Percentiles rank a stretch among this genome's conserved stretches.
These are phyloP conservation scores for Candida parachauliodes DNA, from an alignment of 805 yeast species.

Conservation along the genomic window DNA sequence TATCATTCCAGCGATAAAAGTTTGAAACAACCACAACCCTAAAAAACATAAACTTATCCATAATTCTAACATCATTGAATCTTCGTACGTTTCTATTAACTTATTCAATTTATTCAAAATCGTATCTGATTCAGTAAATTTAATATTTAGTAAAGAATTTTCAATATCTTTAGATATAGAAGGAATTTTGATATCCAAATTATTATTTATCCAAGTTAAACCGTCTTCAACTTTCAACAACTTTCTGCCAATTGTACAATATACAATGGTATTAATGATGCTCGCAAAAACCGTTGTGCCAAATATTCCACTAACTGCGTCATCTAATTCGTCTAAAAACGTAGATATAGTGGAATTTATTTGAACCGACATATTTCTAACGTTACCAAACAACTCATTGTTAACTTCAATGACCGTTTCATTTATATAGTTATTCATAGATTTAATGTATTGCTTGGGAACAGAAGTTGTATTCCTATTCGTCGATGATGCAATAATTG, in stretches of 20 bases:
- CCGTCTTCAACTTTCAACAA: slow-evolving; percentile 64
- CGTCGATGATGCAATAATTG: neutral
- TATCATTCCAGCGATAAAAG: slow-evolving; percentile 30
- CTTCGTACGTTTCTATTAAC: slow-evolving; percentile 29
- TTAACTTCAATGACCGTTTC: slow-evolving; percentile 54
- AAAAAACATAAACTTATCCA: slow-evolving; percentile 43
- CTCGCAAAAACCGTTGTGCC: slow-evolving; percentile 61
- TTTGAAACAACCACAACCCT: slow-evolving; percentile 46
- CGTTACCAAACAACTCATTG: slow-evolving; percentile 62
- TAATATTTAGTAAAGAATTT: slow-evolving; percentile 7
- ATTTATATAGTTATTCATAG: slow-evolving; percentile 52
- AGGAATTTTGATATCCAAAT: slow-evolving; percentile 60
- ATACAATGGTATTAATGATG: slow-evolving; percentile 65
- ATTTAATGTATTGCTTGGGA: slow-evolving; percentile 10
- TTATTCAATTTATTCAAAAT: slow-evolving; percentile 17
- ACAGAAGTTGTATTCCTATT: neutral
- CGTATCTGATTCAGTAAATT: slow-evolving; percentile 4
- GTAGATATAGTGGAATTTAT: slow-evolving; percentile 58
- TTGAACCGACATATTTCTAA: slow-evolving; percentile 51
- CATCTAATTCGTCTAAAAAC: slow-evolving; percentile 59
- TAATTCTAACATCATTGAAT: slow-evolving; percentile 43
- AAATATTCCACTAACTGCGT: slow-evolving; percentile 56
- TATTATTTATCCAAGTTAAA: slow-evolving; percentile 69
- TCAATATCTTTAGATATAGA: slow-evolving; percentile 23
- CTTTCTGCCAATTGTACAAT: slow-evolving; percentile 78